phyloP scores from a whole-genome alignment of 2,329 filamentous ascomycete species.

The Alternaria arbusti region DNA sequence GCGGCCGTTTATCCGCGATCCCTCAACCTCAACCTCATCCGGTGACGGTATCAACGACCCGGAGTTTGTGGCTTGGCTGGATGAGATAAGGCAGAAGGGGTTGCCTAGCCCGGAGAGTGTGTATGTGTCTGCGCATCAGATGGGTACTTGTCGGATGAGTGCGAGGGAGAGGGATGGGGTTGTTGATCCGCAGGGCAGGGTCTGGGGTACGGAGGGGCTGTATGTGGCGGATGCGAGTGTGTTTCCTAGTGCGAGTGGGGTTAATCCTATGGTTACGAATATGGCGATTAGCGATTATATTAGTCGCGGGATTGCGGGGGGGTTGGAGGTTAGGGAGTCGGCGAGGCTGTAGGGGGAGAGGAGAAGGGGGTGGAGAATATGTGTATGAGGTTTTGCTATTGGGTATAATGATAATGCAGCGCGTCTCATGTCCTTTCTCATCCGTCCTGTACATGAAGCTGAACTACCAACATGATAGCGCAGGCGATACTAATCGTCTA shows the following conservation, averaged over 20 bases:
- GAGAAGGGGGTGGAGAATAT: no score
- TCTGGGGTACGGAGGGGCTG: constrained; percentile 71
- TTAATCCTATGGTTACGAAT: constrained; percentile 81
- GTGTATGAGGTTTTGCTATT: no score
- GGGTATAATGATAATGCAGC: no score
- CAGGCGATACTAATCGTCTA: no score
- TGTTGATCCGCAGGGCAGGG: constrained; percentile 51
- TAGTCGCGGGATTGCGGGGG: constrained; percentile 36
- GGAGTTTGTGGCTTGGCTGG: constrained; percentile 68
- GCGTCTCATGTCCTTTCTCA: no score
- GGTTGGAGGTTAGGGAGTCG: constrained; percentile 33
- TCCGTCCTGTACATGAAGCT: no score
- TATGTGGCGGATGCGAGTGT: constrained; percentile 78
- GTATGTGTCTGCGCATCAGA: constrained; percentile 80
- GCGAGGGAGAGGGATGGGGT: constrained; percentile 51
- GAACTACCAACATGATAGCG: no score
- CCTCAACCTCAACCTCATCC: not conserved
- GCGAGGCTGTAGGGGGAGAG: constrained; percentile 17
- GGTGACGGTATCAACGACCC: constrained; percentile 62
- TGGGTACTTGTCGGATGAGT: constrained; percentile 79
- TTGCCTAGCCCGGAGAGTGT: constrained; percentile 58
- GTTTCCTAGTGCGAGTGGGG: constrained; percentile 77
- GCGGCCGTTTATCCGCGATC: constrained; percentile 65
- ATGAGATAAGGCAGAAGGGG: constrained; percentile 57
- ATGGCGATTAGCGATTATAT: constrained; percentile 61